Conservation (phyloP, 78 protist species). For the Ministeria vibrans region DNA sequence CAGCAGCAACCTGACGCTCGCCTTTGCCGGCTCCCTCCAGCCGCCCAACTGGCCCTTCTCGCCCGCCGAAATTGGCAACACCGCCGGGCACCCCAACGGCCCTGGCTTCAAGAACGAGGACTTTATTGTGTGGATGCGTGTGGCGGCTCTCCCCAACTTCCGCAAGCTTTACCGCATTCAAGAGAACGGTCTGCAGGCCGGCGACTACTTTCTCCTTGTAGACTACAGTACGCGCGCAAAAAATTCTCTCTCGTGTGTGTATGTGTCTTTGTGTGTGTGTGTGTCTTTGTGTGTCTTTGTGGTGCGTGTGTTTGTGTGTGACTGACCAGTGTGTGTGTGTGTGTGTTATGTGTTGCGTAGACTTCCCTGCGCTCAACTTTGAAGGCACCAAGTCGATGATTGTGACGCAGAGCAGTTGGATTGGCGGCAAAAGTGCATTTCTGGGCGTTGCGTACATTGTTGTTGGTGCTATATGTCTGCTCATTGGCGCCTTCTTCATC, state of each 20-base stretch:
- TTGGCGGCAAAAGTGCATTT: conserved; percentile 92
- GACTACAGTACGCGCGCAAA: neutral
- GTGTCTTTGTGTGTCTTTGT: neutral
- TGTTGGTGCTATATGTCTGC: conserved; percentile 64
- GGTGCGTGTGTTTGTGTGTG: neutral
- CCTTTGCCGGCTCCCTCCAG: neutral
- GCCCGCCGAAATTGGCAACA: neutral
- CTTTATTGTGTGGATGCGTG: conserved; percentile 94
- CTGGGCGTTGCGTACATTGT: conserved; percentile 80
- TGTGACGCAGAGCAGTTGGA: conserved; percentile 82
- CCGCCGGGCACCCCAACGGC: neutral
- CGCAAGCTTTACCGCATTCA: conserved; percentile 78
- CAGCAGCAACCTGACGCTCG: neutral
- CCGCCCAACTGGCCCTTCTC: conserved; percentile 1
- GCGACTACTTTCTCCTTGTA: conserved; percentile 41
- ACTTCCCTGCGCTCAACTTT: conserved; percentile 59
- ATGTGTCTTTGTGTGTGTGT: neutral
- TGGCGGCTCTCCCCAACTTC: conserved; percentile 90
- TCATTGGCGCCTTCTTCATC: conserved; percentile 59
- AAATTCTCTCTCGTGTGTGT: neutral
- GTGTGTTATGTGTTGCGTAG: neutral
- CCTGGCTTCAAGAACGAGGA: conserved; percentile 63
- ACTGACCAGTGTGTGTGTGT: neutral
- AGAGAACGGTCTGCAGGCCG: conserved; percentile 40
- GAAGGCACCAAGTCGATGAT: conserved; percentile 80